Base-by-base conservation (phyloP, 2,329 filamentous ascomycete species). In the Lachnellula willkommii region DNA sequence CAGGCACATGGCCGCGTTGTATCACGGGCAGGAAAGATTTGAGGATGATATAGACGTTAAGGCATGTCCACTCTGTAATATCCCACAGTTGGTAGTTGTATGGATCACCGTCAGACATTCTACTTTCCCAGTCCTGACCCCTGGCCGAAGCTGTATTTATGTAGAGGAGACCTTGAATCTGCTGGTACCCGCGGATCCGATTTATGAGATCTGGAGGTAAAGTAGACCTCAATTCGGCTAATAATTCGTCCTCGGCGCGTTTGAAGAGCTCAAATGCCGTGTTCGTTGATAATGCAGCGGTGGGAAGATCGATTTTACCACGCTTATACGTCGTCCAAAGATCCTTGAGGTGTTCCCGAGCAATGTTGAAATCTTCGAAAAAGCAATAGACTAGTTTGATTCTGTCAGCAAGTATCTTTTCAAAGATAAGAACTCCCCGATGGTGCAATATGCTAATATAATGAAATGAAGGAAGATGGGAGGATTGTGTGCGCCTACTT, bases 1-100 rank as follows among this genome's bases (percentile, higher is more conserved):
- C 15, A 5, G 40, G 32, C 0, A 14, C 42, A 12, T 0, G 42
- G 4, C 5, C 40, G 12, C 12, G 12, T 17, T 46, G 26, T 2
- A 46, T 36, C 1, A 46, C 32, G 12, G 4, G n/a, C 8, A 53
- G 26, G 12, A 47, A 53, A 22, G 20, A 3, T 9, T 2, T 3
- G 6, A 53, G 28, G 6, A 53, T 36, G 1, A 53, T 14, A 20
- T 47, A 53, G 12, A 53, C 32, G 0, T 26, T 7, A 39, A 46
- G 50, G 14, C 26, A n/a, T 14, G 50, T 53, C 42, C 50, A 53
- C 28, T 53, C 50, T n/a, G 50, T 42, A 17, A 53, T 39, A n/a
- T 53, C 40, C 12, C 14, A 36, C 32, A 53, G 15, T n/a, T 47
- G 8, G 28, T 39, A 47, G 32, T 53, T 53, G 32, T 53, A 53